Base-by-base conservation (phyloP, 306 rosid species). In the Vicia villosa region DNA sequence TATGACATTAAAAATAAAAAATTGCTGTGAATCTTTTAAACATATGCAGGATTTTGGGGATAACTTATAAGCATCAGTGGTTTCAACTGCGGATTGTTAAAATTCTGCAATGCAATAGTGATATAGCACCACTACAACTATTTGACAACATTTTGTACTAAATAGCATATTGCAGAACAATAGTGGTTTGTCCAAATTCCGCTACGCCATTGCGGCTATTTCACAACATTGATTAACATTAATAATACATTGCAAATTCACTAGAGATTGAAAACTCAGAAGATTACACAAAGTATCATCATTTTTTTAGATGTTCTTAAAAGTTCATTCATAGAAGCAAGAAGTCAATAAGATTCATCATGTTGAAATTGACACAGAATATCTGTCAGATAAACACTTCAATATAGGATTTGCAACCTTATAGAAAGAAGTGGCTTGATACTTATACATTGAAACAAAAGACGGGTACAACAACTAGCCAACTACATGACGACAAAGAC, bases 221-320 rank as follows among this genome's bases (percentile, higher is more conserved):
- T 34, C 7, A 34, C 38, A 34, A 6, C 37, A 32, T 32, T 32
- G 8, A 32, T 1, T 21, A 55, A 55, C 36, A 55, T 55, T 13
- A 26, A 55, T 26, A 26, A 5, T n/a, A 55, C 62, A 55, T 55
- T 24, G 62, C 62, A 55, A 34, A 55, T 55, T 55, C 62, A 55
- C 37, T 55, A 5, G 38, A 22, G 13, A 11, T 55, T 4, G 3
- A 55, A 24, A 26, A 24, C 37, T 22, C 62, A 55, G 38, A 34
- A 24, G 37, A 55, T 24, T 55, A 24, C 61, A 55, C 37, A 55
- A 54, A 20, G 37, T 12, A 24, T 55, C 61, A 12, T 24, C 36
- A 21, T 12, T 5, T 13, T 10, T 5, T 24, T 10, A 54, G 61
- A 22, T 54, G 14, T 55, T 55, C 16, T 22, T 55, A 13, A 52